Percentiles rank a stretch among this genome's conserved stretches.
Evolutionary conservation across 495 filamentous ascomycete genomes (phyloP).

Genomic region (Penicillium pulvis): DNA sequence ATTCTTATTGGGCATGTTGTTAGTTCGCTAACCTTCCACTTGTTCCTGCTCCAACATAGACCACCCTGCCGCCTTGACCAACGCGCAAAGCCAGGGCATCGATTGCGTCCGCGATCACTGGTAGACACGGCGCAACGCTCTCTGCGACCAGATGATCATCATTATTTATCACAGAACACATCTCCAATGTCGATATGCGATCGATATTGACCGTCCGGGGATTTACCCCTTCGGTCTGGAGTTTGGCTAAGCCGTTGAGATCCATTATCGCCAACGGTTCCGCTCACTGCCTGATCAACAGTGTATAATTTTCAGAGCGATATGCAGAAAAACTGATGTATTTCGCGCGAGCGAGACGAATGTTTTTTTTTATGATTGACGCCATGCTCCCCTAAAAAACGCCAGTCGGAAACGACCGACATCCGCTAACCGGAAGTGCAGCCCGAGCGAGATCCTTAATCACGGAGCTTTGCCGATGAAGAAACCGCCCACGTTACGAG

Average conservation of each 20-base stretch:
- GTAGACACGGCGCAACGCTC: slow-evolving; percentile 33
- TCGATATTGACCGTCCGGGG: slow-evolving; percentile 34
- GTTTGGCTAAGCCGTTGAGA: slow-evolving; percentile 26
- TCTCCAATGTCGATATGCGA: slow-evolving; percentile 36
- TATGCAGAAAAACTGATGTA: not conserved
- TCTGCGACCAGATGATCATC: slow-evolving; percentile 37
- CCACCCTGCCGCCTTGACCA: slow-evolving; percentile 36
- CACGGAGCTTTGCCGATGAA: slow-evolving; percentile 4
- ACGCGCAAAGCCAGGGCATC: slow-evolving; percentile 36
- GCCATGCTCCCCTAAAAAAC: not conserved
- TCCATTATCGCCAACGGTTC: slow-evolving; percentile 18
- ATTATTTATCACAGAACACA: slow-evolving; percentile 37
- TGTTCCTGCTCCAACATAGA: slow-evolving; percentile 45
- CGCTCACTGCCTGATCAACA: not conserved
- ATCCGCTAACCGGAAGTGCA: no score
- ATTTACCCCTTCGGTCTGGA: slow-evolving; percentile 42
- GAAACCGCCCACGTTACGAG: slow-evolving; percentile 14
- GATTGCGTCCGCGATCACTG: slow-evolving; percentile 35
- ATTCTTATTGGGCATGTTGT: not conserved
- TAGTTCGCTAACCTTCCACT: slow-evolving; percentile 36
- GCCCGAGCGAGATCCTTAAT: no score
- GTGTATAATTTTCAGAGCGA: not conserved
- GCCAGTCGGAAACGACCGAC: not conserved
- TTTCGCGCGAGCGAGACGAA: not conserved
- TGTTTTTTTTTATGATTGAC: not conserved